Evolutionary conservation across 768 basidiomycete species (phyloP), one percentile per base, ranked within the genome.

Genomic region (Leccinum obscurum): DNA sequence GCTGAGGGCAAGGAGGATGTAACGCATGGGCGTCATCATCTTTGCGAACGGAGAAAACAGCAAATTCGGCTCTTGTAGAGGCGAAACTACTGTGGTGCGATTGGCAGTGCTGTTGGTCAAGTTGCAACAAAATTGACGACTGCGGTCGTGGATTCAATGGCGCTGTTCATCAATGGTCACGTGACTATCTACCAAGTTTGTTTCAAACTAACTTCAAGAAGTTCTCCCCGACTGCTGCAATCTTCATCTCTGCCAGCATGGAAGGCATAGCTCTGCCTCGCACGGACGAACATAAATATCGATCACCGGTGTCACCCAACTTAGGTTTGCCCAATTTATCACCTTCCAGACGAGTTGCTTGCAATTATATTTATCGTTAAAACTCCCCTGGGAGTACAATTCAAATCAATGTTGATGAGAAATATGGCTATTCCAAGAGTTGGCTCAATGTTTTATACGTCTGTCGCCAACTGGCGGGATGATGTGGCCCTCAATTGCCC

Each of bases 1-100:
- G 60, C 73, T 75, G 37, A 85, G 65, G 55, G 77, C 71, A 60
- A 86, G 71, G 34, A 82, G 58, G 54, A 89, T 72, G 59, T 85
- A 84, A 66, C 86, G 82, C 76, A 83, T 79, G 50, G 85, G 81
- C 54, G 86, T 83, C 80, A 86, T 80, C 80, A 85, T 82, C 65
- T 70, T 68, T 73, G 71, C 28, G 46, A 49, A 55, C 35, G 26
- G 17, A 52, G 32, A 28, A 52, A 52, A 4, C 34, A 13, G 34
- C 11, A 11, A 34, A 13, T 13, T 34, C 11, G 34, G 34, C 34
- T 34, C 34, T 34, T 5, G 34, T 34, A 13, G 34, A 34, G 11
- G 34, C 34, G 34, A 34, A 34, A 4, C 5, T 13, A 13, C 34
- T 34, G 32, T 14, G 10, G 41, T n/a, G 41, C n/a, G 10, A n/a